A percentile compares a stretch with the other conserved stretches of the same genome.
Conservation (phyloP, 2,329 filamentous ascomycete species). For the Cordyceps sp. region DNA sequence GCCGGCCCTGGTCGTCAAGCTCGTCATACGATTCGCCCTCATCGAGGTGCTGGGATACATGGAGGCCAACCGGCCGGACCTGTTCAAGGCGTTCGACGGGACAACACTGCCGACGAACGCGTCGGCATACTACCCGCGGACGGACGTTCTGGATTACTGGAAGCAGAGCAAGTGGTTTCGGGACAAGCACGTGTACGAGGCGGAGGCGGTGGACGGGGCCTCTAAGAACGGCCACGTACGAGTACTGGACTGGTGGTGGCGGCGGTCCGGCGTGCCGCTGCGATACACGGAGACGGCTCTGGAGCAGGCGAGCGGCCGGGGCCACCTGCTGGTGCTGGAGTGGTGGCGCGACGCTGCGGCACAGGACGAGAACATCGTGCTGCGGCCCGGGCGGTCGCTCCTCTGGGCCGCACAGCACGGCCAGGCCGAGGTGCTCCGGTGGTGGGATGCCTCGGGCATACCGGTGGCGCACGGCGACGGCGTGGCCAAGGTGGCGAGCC, state of each 20-base stretch:
- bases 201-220: constrained; percentile 74
- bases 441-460: constrained; percentile 77
- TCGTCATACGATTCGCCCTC: constrained; percentile 83
- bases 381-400: constrained; percentile 74
- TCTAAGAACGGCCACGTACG: constrained; percentile 72
- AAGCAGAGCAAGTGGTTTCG: constrained; percentile 65
- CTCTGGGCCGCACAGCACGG: constrained; percentile 73
- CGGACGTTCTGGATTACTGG: constrained; percentile 85
- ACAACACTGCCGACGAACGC: constrained; percentile 78
- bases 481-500: constrained; percentile 69
- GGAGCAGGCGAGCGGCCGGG: constrained; percentile 72
- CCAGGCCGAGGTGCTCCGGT: constrained; percentile 58
- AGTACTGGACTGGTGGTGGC: constrained; percentile 84
- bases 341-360: constrained; percentile 74
- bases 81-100: constrained; percentile 77
- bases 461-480: constrained; percentile 65
- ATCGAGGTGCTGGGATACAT: constrained; percentile 59
- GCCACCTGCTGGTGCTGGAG: constrained; percentile 70
- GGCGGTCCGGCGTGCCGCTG: constrained; percentile 57
- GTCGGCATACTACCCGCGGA: constrained; percentile 70
- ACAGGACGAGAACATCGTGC: constrained; percentile 37
- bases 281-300: constrained; percentile 78
- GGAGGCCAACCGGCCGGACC: constrained; percentile 44
- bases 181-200: constrained; percentile 64
- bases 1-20: constrained; percentile 66